Conservation (phyloP, 2,329 filamentous ascomycete species). For the Trichoderma lentiforme region DNA sequence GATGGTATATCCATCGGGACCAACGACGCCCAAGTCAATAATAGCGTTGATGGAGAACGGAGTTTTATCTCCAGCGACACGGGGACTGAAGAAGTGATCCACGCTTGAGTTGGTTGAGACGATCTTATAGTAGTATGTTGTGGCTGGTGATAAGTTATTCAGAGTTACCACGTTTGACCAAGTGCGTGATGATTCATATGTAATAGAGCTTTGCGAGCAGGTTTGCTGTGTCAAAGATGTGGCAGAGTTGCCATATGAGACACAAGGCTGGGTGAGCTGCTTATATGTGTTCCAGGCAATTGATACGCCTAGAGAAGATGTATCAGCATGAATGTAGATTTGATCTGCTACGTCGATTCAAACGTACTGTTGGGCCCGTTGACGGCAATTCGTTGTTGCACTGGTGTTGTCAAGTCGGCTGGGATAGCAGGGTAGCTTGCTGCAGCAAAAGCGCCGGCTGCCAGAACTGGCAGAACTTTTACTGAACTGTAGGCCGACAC, state of each 20-base stretch:
- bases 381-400: slow-evolving; percentile 52
- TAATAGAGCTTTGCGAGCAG: slow-evolving; percentile 46
- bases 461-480: slow-evolving; percentile 11
- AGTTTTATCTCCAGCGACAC: slow-evolving; percentile 51
- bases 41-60: slow-evolving; percentile 51
- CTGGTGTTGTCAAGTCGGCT: slow-evolving; percentile 48
- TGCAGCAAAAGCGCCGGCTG: slow-evolving; percentile 5
- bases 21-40: slow-evolving; percentile 49
- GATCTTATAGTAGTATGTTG: slow-evolving; percentile 60
- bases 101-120: slow-evolving; percentile 53
- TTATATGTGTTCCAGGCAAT: slow-evolving; percentile 58
- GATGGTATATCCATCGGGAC: slow-evolving; percentile 33
- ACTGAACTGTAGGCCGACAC: not conserved
- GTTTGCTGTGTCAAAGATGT: slow-evolving; percentile 35
- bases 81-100: slow-evolving; percentile 52
- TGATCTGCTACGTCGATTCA: not conserved
- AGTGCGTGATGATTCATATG: slow-evolving; percentile 53
- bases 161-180: slow-evolving; percentile 49
- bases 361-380: slow-evolving; percentile 46
- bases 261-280: slow-evolving; percentile 44
- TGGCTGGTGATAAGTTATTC: slow-evolving; percentile 45
- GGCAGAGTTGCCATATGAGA: slow-evolving; percentile 48
- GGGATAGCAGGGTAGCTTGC: slow-evolving; percentile 45
- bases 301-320: slow-evolving; percentile 40
- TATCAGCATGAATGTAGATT: not conserved